These are phyloP conservation scores for Cubamyces lactineus DNA, from an alignment of 768 basidiomycete species.

Conservation along the genomic window DNA sequence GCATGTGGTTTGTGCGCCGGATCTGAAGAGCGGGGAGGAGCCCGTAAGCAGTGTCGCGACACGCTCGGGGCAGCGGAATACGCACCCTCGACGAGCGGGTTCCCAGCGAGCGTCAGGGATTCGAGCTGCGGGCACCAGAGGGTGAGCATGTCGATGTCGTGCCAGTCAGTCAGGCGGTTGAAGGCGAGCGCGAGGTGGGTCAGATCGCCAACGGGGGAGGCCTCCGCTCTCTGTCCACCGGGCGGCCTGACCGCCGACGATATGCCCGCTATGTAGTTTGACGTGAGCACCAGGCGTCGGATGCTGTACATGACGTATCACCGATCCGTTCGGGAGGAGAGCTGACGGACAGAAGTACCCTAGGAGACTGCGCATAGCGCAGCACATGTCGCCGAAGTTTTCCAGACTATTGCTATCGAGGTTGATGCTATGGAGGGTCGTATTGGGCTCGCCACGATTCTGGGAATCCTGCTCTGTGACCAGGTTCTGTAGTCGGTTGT, in stretches of 20 bases:
- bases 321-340: neutral
- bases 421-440: conserved; percentile 56
- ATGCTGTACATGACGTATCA: conserved; percentile 46
- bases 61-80: neutral
- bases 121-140: conserved; percentile 71
- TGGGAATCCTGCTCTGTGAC: neutral
- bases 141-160: conserved; percentile 63
- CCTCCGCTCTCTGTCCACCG: neutral
- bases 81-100: conserved; percentile 63
- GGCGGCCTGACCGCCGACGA: neutral
- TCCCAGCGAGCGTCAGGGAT: conserved; percentile 61
- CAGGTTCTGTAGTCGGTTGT: conserved; percentile 58
- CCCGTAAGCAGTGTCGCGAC: neutral
- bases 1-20: conserved; percentile 31
- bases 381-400: conserved; percentile 57
- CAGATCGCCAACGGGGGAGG: conserved; percentile 39
- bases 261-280: conserved; percentile 59
- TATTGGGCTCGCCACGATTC: conserved; percentile 18
- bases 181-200: conserved; percentile 65
- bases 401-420: conserved; percentile 67
- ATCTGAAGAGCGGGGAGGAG: conserved; percentile 35
- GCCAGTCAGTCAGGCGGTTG: conserved; percentile 64
- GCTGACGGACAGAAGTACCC: conserved; percentile 40
- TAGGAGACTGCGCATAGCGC: conserved; percentile 47
- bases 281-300: conserved; percentile 64